Conservation (phyloP, 164 flowering plant species). For the Saururus chinensis region DNA sequence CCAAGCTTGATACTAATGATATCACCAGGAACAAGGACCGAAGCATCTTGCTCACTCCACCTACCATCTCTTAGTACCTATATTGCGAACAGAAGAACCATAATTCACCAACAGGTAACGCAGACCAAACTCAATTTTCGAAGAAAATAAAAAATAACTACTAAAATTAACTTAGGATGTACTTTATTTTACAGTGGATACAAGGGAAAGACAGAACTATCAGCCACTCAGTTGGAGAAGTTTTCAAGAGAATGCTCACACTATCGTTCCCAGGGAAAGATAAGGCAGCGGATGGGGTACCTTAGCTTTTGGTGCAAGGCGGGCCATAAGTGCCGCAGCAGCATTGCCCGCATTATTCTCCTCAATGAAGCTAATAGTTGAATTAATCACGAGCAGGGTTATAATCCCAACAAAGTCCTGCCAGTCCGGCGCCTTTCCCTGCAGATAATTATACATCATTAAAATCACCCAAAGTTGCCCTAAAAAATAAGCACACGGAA, state of each 20-base stretch:
- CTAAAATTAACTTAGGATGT: too few species aligned
- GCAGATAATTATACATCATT: neutral
- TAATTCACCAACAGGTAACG: neutral
- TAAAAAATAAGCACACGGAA: neutral
- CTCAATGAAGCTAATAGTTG: conserved; percentile 90
- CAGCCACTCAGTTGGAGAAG: neutral
- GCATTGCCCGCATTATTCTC: conserved; percentile 97
- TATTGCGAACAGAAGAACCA: neutral
- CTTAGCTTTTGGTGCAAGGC: conserved; percentile 91
- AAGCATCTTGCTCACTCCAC: conserved; percentile 80
- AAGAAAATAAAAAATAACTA: too few species aligned
- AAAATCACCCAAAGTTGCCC: neutral
- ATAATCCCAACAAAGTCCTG: conserved; percentile 90
- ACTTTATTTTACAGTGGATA: too few species aligned
- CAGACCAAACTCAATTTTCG: neutral
- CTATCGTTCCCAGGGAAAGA: neutral
- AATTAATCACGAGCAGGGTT: conserved; percentile 65
- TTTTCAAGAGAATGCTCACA: neutral
- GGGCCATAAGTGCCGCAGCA: conserved; percentile 93
- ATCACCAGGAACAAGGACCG: conserved; percentile 85
- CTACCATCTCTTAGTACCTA: conserved; percentile 80
- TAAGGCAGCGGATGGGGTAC: conserved; percentile 13
- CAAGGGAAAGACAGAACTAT: neutral
- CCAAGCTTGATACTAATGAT: conserved; percentile 80
- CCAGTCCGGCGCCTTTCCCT: conserved; percentile 93